These are phyloP conservation scores for Tremella fuciformis DNA, from an alignment of 768 basidiomycete species.

Conservation along the genomic window DNA sequence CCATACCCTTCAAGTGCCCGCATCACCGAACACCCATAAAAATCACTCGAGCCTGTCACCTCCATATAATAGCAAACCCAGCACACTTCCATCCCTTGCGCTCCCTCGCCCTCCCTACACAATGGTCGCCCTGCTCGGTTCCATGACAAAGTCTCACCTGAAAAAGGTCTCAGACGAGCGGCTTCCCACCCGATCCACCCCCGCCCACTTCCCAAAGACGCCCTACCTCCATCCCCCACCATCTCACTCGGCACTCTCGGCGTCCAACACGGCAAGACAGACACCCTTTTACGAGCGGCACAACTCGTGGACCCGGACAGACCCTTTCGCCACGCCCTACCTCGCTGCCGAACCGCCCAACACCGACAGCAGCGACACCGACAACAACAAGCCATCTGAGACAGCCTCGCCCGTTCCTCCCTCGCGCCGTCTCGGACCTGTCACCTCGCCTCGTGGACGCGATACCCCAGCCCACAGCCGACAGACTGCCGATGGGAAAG, in stretches of 20 bases:
- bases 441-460: too few relatives aligned
- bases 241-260: too few relatives aligned
- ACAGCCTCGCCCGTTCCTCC: not conserved
- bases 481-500: too few relatives aligned
- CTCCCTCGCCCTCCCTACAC: not conserved
- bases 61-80: too few relatives aligned
- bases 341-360: constrained; percentile 1
- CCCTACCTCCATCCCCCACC: constrained; percentile 4
- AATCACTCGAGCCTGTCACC: too few relatives aligned
- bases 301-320: constrained; percentile 2
- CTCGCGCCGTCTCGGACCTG: too few relatives aligned
- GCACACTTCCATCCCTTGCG: too few relatives aligned
- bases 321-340: constrained; percentile 3
- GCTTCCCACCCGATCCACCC: not conserved
- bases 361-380: too few relatives aligned
- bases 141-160: not conserved
- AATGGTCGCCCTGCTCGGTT: constrained; percentile 1
- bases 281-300: constrained; percentile 1
- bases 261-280: not conserved
- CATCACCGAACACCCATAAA: too few relatives aligned
- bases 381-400: too few relatives aligned
- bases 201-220: constrained; percentile 3
- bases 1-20: too few relatives aligned
- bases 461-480: too few relatives aligned
- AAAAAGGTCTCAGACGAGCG: not conserved